These are phyloP conservation scores for Lasiosphaeria ovina DNA, from an alignment of 495 filamentous ascomycete genomes.

Conservation along the genomic window DNA sequence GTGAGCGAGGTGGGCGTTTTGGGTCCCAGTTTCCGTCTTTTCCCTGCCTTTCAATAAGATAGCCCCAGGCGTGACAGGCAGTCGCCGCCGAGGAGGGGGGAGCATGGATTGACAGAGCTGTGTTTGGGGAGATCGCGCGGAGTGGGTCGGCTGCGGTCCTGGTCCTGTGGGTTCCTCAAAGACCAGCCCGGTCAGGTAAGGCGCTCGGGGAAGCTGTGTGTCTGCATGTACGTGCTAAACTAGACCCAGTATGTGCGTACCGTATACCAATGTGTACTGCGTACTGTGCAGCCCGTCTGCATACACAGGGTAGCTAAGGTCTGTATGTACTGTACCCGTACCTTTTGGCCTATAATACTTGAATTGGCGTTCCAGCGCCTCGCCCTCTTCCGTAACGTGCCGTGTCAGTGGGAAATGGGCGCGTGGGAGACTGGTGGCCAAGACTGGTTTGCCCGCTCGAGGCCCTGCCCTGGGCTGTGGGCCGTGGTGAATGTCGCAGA, in stretches of 20 bases:
- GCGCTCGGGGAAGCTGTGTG: background rate
- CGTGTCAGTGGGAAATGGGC: constrained; percentile 8
- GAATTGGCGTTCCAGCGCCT: constrained; percentile 1
- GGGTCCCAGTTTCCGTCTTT: background rate
- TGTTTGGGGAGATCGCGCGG: constrained; percentile 3
- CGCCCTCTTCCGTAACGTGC: constrained; percentile 14
- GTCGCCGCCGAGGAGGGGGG: constrained; percentile 1
- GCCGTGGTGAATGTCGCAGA: constrained; percentile 28
- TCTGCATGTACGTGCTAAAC: no score
- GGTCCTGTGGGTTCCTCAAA: background rate
- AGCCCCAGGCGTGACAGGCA: no score
- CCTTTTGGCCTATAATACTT: background rate
- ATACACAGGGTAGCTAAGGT: background rate
- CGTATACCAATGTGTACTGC: no score
- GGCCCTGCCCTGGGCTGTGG: constrained; percentile 1
- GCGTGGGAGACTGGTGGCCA: background rate
- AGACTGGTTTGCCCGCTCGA: background rate
- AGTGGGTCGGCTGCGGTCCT: constrained; percentile 12
- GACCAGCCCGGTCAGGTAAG: background rate
- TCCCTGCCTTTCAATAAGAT: constrained; percentile 3
- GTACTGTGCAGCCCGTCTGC: no score
- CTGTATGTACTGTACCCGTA: background rate
- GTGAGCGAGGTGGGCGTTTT: background rate
- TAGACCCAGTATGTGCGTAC: no score
- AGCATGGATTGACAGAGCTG: background rate